These are phyloP conservation scores for Paradendryphiella salina DNA, from an alignment of 2,329 filamentous ascomycete species.

Conservation along the genomic window DNA sequence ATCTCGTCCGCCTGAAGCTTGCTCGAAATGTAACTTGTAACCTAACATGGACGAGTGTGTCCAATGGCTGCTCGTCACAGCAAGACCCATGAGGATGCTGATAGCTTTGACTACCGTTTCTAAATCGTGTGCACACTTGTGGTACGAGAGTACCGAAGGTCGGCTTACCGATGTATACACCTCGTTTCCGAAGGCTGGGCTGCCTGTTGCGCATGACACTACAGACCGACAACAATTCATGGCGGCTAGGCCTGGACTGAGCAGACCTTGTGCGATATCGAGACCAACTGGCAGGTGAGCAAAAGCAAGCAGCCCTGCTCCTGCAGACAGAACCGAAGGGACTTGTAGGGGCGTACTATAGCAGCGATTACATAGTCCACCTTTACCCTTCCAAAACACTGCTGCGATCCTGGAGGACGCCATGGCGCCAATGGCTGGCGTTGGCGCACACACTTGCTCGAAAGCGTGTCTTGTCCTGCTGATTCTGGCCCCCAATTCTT, in stretches of 20 bases:
- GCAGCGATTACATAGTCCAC: background rate
- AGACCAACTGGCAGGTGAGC: slow-evolving; percentile 1
- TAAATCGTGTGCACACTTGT: background rate
- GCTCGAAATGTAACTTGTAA: background rate
- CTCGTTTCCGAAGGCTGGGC: slow-evolving; percentile 1
- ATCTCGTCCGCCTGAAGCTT: background rate
- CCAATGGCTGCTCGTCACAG: slow-evolving; percentile 12
- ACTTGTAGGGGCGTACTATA: slow-evolving; percentile 5
- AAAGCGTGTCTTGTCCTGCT: slow-evolving; percentile 2
- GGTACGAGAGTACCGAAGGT: background rate
- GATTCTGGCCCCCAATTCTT: slow-evolving; percentile 23
- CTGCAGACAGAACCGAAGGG: slow-evolving; percentile 1
- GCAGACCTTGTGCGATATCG: background rate
- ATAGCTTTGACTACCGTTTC: slow-evolving; percentile 5
- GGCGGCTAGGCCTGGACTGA: background rate
- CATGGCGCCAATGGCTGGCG: background rate
- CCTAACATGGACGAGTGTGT: background rate
- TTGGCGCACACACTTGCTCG: background rate
- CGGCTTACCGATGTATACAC: background rate
- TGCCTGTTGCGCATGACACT: slow-evolving; percentile 6
- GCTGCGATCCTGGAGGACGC: slow-evolving; percentile 1
- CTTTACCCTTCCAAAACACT: slow-evolving; percentile 1
- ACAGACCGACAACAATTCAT: slow-evolving; percentile 1
- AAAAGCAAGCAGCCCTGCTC: slow-evolving; percentile 10
- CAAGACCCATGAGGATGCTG: slow-evolving; percentile 10